phyloP scores from a whole-genome alignment of 2,329 filamentous ascomycete species.

The Neonectria neomacrospora region DNA sequence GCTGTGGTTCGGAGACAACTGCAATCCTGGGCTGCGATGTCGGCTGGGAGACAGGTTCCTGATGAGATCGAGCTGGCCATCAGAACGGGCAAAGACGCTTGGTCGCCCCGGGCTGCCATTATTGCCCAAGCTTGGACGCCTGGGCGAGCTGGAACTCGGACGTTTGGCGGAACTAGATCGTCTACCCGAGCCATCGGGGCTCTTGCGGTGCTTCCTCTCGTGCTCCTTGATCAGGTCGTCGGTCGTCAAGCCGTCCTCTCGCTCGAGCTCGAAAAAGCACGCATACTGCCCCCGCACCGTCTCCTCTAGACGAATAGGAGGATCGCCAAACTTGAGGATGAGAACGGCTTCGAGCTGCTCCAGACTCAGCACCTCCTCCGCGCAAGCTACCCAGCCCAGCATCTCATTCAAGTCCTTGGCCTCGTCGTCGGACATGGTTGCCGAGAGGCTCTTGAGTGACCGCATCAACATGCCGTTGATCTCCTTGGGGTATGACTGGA shows the following conservation, averaged over 20 bases:
- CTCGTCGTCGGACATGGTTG: slow-evolving; percentile 52
- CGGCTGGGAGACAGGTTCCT: slow-evolving; percentile 38
- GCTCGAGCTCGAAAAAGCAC: slow-evolving; percentile 58
- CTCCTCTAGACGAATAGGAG: slow-evolving; percentile 55
- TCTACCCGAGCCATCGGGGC: slow-evolving; percentile 29
- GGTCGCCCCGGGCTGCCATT: slow-evolving; percentile 33
- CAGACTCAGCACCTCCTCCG: slow-evolving; percentile 55
- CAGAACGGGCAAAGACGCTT: slow-evolving; percentile 29
- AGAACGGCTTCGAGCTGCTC: slow-evolving; percentile 58
- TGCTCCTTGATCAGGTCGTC: slow-evolving; percentile 54
- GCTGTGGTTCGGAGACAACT: slow-evolving; percentile 22
- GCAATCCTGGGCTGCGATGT: background rate
- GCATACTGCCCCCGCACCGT: slow-evolving; percentile 57
- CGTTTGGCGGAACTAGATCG: slow-evolving; percentile 39
- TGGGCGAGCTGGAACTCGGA: slow-evolving; percentile 35
- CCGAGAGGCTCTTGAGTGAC: slow-evolving; percentile 55
- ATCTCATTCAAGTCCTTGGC: slow-evolving; percentile 59
- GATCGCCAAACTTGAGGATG: slow-evolving; percentile 55
- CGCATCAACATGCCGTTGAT: slow-evolving; percentile 56
- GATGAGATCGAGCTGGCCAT: slow-evolving; percentile 28
- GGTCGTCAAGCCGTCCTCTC: slow-evolving; percentile 57
- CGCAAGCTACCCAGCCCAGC: slow-evolving; percentile 58
- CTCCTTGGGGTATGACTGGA: slow-evolving; percentile 57
- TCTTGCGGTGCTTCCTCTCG: slow-evolving; percentile 46
- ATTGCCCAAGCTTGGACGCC: slow-evolving; percentile 34